Evolutionary conservation across 73 alveolate species (phyloP).

Genomic region (Symbiodinium pilosum): DNA sequence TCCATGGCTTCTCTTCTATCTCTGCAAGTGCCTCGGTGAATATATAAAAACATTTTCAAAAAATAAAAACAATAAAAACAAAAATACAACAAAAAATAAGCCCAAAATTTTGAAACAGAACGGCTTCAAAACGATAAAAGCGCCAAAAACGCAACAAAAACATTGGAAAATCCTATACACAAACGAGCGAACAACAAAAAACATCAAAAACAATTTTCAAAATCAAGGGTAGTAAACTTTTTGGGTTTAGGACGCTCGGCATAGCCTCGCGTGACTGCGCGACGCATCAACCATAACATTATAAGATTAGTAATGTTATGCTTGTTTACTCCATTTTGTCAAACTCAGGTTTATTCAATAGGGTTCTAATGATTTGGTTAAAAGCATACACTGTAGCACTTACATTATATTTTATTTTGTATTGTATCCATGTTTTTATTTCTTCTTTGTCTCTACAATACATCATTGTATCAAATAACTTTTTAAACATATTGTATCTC

Average conservation of each 20-base stretch:
- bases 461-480: neutral
- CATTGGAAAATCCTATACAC: neutral
- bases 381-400: neutral
- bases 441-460: neutral
- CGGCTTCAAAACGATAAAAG: too few relatives aligned
- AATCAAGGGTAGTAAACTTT: neutral
- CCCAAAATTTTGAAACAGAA: neutral
- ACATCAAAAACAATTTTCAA: neutral
- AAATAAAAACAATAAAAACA: neutral
- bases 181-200: neutral
- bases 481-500: neutral
- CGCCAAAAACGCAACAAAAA: neutral
- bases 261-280: too few relatives aligned
- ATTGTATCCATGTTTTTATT: neutral
- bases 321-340: neutral
- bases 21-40: neutral
- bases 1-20: neutral
- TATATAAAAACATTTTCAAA: neutral
- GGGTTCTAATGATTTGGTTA: neutral
- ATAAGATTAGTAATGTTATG: neutral
- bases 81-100: neutral
- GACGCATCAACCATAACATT: neutral
- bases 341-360: neutral
- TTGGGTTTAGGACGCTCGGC: neutral
- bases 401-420: too few relatives aligned